phyloP scores from a whole-genome alignment of 495 filamentous ascomycete species.

The Penicillium atrosanguineum region DNA sequence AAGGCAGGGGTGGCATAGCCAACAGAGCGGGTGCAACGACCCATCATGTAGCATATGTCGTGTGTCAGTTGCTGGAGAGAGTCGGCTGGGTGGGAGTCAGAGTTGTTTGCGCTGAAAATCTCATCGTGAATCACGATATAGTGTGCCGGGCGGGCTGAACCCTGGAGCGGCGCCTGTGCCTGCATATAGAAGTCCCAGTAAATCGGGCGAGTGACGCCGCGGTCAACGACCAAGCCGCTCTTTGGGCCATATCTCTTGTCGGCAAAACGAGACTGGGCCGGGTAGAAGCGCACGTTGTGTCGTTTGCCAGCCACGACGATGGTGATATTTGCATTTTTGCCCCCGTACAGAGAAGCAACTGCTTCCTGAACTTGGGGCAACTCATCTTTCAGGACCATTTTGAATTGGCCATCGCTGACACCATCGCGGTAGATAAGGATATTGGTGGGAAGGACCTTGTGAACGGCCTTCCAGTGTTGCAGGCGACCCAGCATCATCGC shows the following conservation, averaged over 20 bases:
- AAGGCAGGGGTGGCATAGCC: slow-evolving; percentile 69
- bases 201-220: slow-evolving; percentile 68
- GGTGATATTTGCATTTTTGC: slow-evolving; percentile 38
- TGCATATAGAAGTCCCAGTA: slow-evolving; percentile 80
- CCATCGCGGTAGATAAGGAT: slow-evolving; percentile 86
- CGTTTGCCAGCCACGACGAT: slow-evolving; percentile 66
- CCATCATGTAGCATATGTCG: slow-evolving; percentile 71
- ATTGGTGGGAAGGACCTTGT: slow-evolving; percentile 58
- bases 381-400: slow-evolving; percentile 50
- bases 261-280: slow-evolving; percentile 45
- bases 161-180: slow-evolving; percentile 75
- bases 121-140: slow-evolving; percentile 73
- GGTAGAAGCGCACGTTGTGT: slow-evolving; percentile 87
- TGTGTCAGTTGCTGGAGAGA: slow-evolving; percentile 60
- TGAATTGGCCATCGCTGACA: slow-evolving; percentile 78
- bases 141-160: slow-evolving; percentile 72
- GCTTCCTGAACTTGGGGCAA: slow-evolving; percentile 45
- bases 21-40: slow-evolving; percentile 73
- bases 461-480: slow-evolving; percentile 47
- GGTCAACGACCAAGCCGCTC: slow-evolving; percentile 72
- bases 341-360: slow-evolving; percentile 48
- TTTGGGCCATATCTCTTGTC: slow-evolving; percentile 39
- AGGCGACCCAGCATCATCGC: slow-evolving; percentile 58
- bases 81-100: slow-evolving; percentile 44
- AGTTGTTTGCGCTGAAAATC: slow-evolving; percentile 43